Conservation (phyloP, 1,139 yeast species). For the Diutina ranongensis region DNA sequence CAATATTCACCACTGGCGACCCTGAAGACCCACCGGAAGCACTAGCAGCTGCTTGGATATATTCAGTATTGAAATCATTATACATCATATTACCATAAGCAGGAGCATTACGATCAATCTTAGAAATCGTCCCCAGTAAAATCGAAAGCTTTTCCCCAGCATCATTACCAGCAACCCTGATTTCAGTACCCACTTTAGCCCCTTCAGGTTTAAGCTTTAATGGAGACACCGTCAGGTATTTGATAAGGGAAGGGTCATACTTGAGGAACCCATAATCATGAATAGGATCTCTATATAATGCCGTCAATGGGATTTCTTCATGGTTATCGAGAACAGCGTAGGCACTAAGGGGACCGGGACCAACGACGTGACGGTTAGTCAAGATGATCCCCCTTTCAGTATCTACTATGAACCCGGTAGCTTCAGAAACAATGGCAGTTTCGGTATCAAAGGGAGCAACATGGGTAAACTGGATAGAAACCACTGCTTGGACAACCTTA, state of each 20-base stretch:
- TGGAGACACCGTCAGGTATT: slow-evolving; percentile 61
- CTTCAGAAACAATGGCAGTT: slow-evolving; percentile 70
- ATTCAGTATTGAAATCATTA: slow-evolving; percentile 91
- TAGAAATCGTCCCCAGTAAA: slow-evolving; percentile 78
- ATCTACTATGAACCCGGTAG: slow-evolving; percentile 94
- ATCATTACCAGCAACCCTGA: slow-evolving; percentile 91
- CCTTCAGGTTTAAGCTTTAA: slow-evolving; percentile 66
- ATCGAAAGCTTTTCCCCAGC: slow-evolving; percentile 91
- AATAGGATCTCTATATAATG: slow-evolving; percentile 74
- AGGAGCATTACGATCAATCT: slow-evolving; percentile 90
- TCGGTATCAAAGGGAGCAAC: slow-evolving; percentile 86
- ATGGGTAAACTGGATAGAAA: slow-evolving; percentile 80
- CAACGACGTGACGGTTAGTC: slow-evolving; percentile 90
- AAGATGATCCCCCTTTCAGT: slow-evolving; percentile 67
- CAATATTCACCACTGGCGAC: slow-evolving; percentile 83
- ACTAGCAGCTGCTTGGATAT: slow-evolving; percentile 92
- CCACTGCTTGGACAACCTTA: slow-evolving; percentile 75
- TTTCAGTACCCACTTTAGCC: slow-evolving; percentile 84
- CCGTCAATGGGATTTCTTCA: slow-evolving; percentile 82
- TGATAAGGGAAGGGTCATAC: slow-evolving; percentile 61
- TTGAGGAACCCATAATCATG: slow-evolving; percentile 78
- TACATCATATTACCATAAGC: slow-evolving; percentile 86
- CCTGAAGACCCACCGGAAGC: slow-evolving; percentile 96
- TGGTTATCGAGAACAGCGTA: slow-evolving; percentile 90
- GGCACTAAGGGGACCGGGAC: slow-evolving; percentile 89